Evolutionary conservation across 1,284 basidiomycete genomes (phyloP).

Genomic region (Leucoagaricus sp.): DNA sequence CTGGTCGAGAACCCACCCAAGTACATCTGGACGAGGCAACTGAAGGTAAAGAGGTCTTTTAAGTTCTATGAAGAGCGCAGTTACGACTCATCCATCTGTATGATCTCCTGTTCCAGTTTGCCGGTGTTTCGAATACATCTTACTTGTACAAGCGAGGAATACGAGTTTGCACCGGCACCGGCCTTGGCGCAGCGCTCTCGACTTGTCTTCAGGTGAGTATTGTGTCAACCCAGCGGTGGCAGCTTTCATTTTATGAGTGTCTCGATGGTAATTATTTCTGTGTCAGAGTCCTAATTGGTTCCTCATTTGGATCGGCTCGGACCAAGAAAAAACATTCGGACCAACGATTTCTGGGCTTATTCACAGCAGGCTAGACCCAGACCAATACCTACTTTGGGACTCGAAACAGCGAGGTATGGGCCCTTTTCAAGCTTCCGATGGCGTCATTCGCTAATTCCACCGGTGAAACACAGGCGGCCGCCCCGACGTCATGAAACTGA

Average conservation of each 20-base stretch:
- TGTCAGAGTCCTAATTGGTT: conserved; percentile 62
- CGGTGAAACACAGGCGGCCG: conserved; percentile 36
- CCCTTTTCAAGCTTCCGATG: conserved; percentile 5
- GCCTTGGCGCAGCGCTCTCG: conserved; percentile 76
- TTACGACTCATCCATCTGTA: too few relatives aligned
- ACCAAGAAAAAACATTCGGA: conserved; percentile 81
- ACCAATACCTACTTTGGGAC: conserved; percentile 63
- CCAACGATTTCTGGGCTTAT: conserved; percentile 75
- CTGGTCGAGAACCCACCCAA: conserved; percentile 63
- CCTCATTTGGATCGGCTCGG: conserved; percentile 73
- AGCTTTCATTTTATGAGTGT: neutral
- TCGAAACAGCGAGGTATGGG: conserved; percentile 56
- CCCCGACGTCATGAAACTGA: conserved; percentile 48
- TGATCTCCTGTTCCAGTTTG: conserved; percentile 45
- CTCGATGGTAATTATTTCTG: neutral
- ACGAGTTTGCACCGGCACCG: conserved; percentile 83
- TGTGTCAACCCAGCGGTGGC: neutral
- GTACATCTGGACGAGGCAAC: conserved; percentile 66
- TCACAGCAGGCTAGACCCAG: conserved; percentile 52
- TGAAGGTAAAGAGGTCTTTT: conserved; percentile 48
- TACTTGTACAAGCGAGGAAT: conserved; percentile 76
- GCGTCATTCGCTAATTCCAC: neutral
- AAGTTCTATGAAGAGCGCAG: neutral
- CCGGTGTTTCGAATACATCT: conserved; percentile 79
- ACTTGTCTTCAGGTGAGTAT: conserved; percentile 66